Evolutionary conservation across 208 protist genomes (phyloP).

Genomic region (Phytomonas sp.): DNA sequence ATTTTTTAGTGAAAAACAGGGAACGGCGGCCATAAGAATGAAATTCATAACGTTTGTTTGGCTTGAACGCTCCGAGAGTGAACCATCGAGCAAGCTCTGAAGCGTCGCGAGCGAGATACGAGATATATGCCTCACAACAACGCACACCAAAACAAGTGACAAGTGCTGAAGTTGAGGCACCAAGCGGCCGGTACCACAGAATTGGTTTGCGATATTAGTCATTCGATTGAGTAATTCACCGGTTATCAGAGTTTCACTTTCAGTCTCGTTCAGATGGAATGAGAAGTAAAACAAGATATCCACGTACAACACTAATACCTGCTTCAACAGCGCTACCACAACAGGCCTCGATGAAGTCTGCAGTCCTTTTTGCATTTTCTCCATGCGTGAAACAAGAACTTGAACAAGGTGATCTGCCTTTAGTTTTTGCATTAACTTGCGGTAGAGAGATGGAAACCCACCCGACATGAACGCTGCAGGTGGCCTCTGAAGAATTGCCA

Average conservation of each 20-base stretch:
- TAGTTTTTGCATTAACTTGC: neutral
- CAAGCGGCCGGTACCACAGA: neutral
- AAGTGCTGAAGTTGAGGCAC: neutral
- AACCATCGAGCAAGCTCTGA: neutral
- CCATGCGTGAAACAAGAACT: neutral
- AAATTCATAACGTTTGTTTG: neutral
- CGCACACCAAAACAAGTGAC: neutral
- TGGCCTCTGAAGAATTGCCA: neutral
- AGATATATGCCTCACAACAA: neutral
- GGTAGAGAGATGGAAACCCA: neutral
- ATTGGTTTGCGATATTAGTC: neutral
- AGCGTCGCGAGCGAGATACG: neutral
- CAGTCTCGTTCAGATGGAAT: neutral
- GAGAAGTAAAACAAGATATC: conserved; percentile 1
- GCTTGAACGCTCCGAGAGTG: neutral
- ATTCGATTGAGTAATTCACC: neutral
- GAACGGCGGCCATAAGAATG: neutral
- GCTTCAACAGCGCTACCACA: neutral
- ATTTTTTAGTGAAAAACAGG: neutral
- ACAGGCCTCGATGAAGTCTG: neutral
- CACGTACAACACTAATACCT: neutral
- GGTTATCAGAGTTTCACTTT: neutral
- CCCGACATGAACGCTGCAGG: neutral
- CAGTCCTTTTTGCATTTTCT: neutral
- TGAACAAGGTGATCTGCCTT: neutral